phyloP scores from a whole-genome alignment of 306 rosid genomes.

The Notholithocarpus densiflorus region DNA sequence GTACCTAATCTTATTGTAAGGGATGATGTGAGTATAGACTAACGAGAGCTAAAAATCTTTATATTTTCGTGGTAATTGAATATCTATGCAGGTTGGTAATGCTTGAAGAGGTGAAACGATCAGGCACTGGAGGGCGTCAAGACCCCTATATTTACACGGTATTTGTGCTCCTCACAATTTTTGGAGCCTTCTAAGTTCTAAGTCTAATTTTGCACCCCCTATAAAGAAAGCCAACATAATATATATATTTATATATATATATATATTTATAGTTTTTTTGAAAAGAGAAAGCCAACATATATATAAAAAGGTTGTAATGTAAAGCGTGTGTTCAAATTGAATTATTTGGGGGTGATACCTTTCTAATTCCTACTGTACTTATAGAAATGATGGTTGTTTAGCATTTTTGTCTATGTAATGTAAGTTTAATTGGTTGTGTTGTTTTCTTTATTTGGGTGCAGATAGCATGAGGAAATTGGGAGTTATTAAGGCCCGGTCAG shows the following conservation, averaged over 20 bases:
- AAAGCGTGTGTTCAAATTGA: background rate
- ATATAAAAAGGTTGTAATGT: background rate
- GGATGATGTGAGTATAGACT: too few species aligned
- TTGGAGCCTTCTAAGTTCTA: background rate
- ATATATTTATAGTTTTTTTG: too few species aligned
- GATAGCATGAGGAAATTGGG: conserved; percentile 15
- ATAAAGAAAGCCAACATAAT: background rate
- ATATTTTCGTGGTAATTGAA: background rate
- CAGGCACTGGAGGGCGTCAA: conserved; percentile 68
- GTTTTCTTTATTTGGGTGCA: conserved; percentile 9
- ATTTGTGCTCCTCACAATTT: background rate
- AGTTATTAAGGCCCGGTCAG: background rate
- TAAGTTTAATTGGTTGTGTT: background rate
- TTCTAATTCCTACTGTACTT: background rate
- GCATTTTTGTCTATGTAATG: background rate
- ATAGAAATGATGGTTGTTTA: background rate
- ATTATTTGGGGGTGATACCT: background rate
- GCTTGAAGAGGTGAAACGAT: conserved; percentile 54
- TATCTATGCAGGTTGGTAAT: conserved; percentile 42
- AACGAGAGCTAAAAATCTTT: too few species aligned
- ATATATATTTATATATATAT: background rate
- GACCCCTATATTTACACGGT: conserved; percentile 66
- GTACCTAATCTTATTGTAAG: too few species aligned
- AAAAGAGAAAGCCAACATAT: background rate
- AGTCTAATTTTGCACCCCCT: background rate